Evolutionary conservation across 345 rosid species (phyloP).

Genomic region (Salix udensis): DNA sequence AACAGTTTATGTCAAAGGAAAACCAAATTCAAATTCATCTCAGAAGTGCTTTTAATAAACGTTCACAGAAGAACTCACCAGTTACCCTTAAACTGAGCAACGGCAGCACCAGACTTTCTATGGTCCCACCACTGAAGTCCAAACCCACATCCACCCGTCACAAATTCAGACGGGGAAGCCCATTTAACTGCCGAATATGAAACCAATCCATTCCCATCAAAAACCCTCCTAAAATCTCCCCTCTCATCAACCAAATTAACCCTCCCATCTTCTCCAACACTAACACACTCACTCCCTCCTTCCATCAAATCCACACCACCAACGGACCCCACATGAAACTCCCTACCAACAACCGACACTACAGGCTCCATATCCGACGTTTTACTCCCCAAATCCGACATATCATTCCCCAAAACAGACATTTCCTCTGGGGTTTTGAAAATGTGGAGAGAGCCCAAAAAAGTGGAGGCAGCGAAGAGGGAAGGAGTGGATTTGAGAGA

Average conservation of each 20-base stretch:
- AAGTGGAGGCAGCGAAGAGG: constrained; percentile 51
- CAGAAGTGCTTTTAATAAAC: not conserved
- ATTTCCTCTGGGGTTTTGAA: constrained; percentile 17
- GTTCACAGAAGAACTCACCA: constrained; percentile 44
- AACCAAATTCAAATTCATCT: not conserved
- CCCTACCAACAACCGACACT: constrained; percentile 30
- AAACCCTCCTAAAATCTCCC: constrained; percentile 42
- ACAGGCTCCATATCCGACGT: constrained; percentile 31
- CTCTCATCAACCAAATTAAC: constrained; percentile 38
- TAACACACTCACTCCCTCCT: constrained; percentile 57
- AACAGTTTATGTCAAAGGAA: not conserved
- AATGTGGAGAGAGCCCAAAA: constrained; percentile 56
- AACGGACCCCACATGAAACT: constrained; percentile 53
- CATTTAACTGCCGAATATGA: constrained; percentile 71
- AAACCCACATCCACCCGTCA: constrained; percentile 80
- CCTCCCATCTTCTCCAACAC: constrained; percentile 52
- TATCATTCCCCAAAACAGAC: no score
- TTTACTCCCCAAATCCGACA: constrained; percentile 8
- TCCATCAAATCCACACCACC: constrained; percentile 66
- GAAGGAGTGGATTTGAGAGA: constrained; percentile 44
- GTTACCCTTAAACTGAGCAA: constrained; percentile 65
- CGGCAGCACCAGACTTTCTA: constrained; percentile 67
- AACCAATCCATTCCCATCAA: constrained; percentile 70
- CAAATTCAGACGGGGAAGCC: constrained; percentile 84
- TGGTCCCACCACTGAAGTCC: constrained; percentile 91